A percentile compares a stretch with the other conserved stretches of the same genome.
Evolutionary conservation across 805 yeast genomes (phyloP).

Genomic region (Hanseniaspora valbyensis): DNA sequence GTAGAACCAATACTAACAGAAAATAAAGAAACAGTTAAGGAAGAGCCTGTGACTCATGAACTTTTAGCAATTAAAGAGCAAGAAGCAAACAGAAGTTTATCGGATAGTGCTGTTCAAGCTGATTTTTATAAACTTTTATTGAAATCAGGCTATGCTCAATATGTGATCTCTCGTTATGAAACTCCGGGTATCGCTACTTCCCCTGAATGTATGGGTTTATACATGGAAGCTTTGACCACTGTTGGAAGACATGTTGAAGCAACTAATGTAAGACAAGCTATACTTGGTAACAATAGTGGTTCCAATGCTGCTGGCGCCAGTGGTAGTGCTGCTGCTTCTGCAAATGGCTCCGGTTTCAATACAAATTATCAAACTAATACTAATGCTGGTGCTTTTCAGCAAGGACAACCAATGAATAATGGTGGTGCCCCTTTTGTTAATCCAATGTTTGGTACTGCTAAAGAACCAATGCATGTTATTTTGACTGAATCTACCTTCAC

Average conservation of each 20-base stretch:
- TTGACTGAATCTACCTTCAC: conserved; percentile 76
- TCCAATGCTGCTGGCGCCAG: conserved; percentile 9
- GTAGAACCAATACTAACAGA: background rate
- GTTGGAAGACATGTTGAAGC: conserved; percentile 73
- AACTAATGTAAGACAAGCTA: conserved; percentile 45
- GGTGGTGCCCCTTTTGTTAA: conserved; percentile 26
- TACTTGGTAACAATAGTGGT: conserved; percentile 19
- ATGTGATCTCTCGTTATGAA: conserved; percentile 88
- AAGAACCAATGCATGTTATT: conserved; percentile 88
- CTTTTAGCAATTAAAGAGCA: conserved; percentile 60
- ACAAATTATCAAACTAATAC: conserved; percentile 14
- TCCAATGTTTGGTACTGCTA: conserved; percentile 44
- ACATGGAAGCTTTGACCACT: conserved; percentile 68
- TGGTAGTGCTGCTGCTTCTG: conserved; percentile 14
- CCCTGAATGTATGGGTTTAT: conserved; percentile 65
- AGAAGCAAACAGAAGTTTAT: conserved; percentile 66
- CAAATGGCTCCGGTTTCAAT: conserved; percentile 19
- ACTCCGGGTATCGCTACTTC: conserved; percentile 84
- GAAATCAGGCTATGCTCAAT: conserved; percentile 82
- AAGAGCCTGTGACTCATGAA: conserved; percentile 27
- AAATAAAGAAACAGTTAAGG: background rate
- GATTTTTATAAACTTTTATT: conserved; percentile 67
- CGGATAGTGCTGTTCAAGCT: conserved; percentile 65
- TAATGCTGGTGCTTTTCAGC: conserved; percentile 18
- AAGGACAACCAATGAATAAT: background rate